Evolutionary conservation across 768 basidiomycete species (phyloP).

Genomic region (Boletus rex-veris): DNA sequence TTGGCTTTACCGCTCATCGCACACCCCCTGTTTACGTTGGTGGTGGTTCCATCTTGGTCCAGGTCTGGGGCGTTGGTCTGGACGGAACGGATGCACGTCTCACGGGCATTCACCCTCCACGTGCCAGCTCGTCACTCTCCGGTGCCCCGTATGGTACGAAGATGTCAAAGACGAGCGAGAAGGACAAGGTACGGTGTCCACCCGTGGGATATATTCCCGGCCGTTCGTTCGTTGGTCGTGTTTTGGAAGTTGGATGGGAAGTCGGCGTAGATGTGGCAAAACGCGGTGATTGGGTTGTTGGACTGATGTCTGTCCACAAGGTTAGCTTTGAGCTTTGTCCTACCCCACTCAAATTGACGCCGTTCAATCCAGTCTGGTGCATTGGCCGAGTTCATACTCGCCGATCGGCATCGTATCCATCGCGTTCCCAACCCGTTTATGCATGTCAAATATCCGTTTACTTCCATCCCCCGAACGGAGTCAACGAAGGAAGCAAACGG

Average conservation of each 20-base stretch:
- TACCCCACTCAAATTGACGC: conserved; percentile 7
- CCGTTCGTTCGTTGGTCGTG: conserved; percentile 80
- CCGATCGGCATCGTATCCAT: conserved; percentile 74
- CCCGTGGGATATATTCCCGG: conserved; percentile 79
- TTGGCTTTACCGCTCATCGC: conserved; percentile 70
- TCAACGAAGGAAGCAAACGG: conserved; percentile 4
- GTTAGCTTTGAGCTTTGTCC: conserved; percentile 40
- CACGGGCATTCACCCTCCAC: conserved; percentile 43
- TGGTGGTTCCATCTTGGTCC: conserved; percentile 68
- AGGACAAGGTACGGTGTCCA: conserved; percentile 24
- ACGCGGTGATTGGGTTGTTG: conserved; percentile 86
- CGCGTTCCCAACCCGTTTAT: conserved; percentile 63
- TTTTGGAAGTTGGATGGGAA: conserved; percentile 78
- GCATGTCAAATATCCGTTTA: conserved; percentile 28
- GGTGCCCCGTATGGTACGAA: conserved; percentile 22
- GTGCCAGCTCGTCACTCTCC: conserved; percentile 9
- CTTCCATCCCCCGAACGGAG: conserved; percentile 14
- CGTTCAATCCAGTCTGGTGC: conserved; percentile 64
- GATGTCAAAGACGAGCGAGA: conserved; percentile 20
- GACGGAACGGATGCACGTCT: conserved; percentile 71
- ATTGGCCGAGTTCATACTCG: conserved; percentile 82
- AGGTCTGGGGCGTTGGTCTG: conserved; percentile 86
- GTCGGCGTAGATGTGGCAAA: conserved; percentile 47
- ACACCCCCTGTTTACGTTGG: conserved; percentile 72
- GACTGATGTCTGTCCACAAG: conserved; percentile 75